These are phyloP conservation scores for Cladosporium halotolerans DNA, from an alignment of 2,329 filamentous ascomycete genomes.

Conservation along the genomic window DNA sequence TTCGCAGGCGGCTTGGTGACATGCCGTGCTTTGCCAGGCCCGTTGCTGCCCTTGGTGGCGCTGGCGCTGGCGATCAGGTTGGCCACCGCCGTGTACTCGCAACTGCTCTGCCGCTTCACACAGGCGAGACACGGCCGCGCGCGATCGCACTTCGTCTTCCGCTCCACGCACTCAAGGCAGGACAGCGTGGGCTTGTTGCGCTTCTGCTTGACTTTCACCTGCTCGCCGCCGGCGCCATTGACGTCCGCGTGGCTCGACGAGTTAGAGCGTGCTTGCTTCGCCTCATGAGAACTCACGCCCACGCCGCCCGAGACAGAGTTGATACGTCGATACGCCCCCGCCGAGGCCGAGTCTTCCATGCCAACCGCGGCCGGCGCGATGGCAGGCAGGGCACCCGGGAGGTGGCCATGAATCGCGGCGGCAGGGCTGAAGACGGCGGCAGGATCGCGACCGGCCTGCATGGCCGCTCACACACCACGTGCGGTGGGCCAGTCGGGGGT, in stretches of 20 bases:
- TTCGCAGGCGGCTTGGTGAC: constrained; percentile 31
- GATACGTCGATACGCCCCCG: background rate
- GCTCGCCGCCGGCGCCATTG: background rate
- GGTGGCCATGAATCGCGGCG: constrained; percentile 1
- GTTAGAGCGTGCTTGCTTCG: background rate
- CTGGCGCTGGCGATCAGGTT: constrained; percentile 54
- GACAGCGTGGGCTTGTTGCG: constrained; percentile 77
- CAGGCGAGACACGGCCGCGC: constrained; percentile 57
- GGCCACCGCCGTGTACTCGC: constrained; percentile 69
- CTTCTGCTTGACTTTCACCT: constrained; percentile 56
- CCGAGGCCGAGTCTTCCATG: background rate
- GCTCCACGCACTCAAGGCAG: constrained; percentile 72
- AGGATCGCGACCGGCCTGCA: constrained; percentile 3
- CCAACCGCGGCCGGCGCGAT: constrained; percentile 3
- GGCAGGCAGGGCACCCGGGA: background rate
- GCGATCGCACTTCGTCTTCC: constrained; percentile 80
- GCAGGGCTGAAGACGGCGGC: background rate
- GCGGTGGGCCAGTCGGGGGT: background rate
- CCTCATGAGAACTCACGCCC: background rate
- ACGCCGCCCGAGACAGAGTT: background rate
- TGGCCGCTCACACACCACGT: background rate
- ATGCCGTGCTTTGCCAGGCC: constrained; percentile 23
- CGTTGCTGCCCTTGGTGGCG: constrained; percentile 37
- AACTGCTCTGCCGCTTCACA: constrained; percentile 70
- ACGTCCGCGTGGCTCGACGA: background rate